These are phyloP conservation scores for Lactarius deliciosus DNA, from an alignment of 768 basidiomycete species.

Conservation along the genomic window DNA sequence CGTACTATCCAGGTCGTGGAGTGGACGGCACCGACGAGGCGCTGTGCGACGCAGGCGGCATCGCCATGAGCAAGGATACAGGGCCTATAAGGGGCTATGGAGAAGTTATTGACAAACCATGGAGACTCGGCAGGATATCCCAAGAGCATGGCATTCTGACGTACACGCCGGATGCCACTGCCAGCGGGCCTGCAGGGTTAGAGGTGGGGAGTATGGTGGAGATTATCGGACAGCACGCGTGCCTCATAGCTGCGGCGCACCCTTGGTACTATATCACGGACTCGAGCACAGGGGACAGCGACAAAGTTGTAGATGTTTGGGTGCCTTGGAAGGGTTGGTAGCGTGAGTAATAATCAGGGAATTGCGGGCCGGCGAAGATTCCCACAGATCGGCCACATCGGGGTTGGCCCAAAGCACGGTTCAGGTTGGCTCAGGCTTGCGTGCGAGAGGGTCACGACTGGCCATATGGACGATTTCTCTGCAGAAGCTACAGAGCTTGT, in stretches of 20 bases:
- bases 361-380: background rate
- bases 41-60: conserved; percentile 78
- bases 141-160: conserved; percentile 80
- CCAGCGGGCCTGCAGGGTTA: conserved; percentile 35
- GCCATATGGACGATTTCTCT: conserved; percentile 58
- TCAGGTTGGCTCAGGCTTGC: background rate
- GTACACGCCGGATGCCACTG: conserved; percentile 35
- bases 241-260: conserved; percentile 74
- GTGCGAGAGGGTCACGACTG: background rate
- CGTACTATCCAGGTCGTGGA: conserved; percentile 74
- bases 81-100: conserved; percentile 74
- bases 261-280: conserved; percentile 87
- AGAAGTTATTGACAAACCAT: conserved; percentile 62
- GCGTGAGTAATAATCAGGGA: background rate
- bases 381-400: conserved; percentile 4
- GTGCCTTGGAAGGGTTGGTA: conserved; percentile 92
- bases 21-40: conserved; percentile 65
- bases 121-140: conserved; percentile 63
- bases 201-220: conserved; percentile 62
- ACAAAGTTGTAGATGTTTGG: conserved; percentile 75
- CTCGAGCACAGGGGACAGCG: conserved; percentile 45
- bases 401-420: background rate
- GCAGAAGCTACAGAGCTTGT: conserved; percentile 87
- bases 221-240: conserved; percentile 85
- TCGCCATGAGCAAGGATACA: conserved; percentile 86